Percentiles rank a stretch among this genome's conserved stretches.
These are phyloP conservation scores for Endotrypanum monterogeii DNA, from an alignment of 208 protist genomes.

Conservation along the genomic window DNA sequence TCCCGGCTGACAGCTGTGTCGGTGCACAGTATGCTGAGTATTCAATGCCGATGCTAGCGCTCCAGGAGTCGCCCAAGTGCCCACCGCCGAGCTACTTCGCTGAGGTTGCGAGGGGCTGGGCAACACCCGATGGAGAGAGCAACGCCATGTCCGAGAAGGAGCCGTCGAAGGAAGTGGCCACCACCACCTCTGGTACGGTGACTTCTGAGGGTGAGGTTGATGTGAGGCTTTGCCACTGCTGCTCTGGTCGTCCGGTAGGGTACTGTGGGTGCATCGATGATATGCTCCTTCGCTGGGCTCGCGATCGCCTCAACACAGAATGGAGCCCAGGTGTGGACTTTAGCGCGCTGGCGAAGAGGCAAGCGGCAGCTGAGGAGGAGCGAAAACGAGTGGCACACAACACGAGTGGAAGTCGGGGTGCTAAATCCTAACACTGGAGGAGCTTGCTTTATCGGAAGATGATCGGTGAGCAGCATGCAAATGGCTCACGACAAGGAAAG, in stretches of 20 bases:
- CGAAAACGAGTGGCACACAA: conserved; percentile 18
- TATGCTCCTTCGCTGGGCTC: conserved; percentile 84
- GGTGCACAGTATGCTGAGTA: conserved; percentile 53
- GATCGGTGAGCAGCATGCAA: background rate
- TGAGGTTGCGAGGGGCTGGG: conserved; percentile 15
- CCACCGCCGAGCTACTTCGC: conserved; percentile 38
- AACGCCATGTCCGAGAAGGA: conserved; percentile 11
- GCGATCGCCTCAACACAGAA: conserved; percentile 58
- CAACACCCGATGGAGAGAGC: conserved; percentile 17
- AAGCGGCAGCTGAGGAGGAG: conserved; percentile 28
- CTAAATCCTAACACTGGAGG: conserved; percentile 13
- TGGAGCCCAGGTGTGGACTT: conserved; percentile 76
- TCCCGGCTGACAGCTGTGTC: conserved; percentile 42
- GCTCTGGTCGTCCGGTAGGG: conserved; percentile 54
- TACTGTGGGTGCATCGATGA: conserved; percentile 90
- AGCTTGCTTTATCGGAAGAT: background rate
- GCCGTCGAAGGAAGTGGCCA: background rate
- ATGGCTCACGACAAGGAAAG: background rate
- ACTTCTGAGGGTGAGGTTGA: conserved; percentile 1
- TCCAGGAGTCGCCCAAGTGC: conserved; percentile 38
- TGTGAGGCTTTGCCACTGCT: conserved; percentile 59
- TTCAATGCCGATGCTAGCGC: conserved; percentile 57
- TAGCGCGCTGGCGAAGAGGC: conserved; percentile 41
- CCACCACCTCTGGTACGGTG: background rate
- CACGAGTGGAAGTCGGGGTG: conserved; percentile 4